Base-by-base conservation (phyloP, 768 basidiomycete genomes). In the Nidularia sp. region DNA sequence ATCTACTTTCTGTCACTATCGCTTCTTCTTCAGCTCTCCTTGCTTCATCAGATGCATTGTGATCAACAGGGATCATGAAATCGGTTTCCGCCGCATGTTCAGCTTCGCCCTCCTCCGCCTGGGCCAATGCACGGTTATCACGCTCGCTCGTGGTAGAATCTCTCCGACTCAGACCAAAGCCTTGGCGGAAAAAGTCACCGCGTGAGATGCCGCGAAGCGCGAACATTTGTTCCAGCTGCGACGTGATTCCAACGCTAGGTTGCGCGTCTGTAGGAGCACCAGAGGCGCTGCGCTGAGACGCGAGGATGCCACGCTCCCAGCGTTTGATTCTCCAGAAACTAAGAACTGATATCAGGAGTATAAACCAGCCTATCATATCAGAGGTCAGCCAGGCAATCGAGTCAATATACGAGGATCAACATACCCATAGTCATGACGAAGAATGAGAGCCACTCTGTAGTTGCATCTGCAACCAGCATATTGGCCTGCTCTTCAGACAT, bases 381-480 rank as follows among this genome's bases (percentile, higher is more conserved):
- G 44, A 48, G 39, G 43, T 52, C 22, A 55, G 35, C 22, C n/a
- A 41, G 13, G 41, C 13, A 22, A 8, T 10, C 18, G 15, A 10
- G 46, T 45, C 12, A 33, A 54, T 4, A n/a, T n/a, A n/a, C 22
- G 15, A 31, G 36, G 50, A 47, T 33, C 29, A 31, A 71, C 83
- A 41, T 56, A 85, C 85, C 85, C 46, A 93, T 72, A 34, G 88
- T 92, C 91, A 98, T 97, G 58, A 98, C 70, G 71, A 95, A 83
- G 73, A 98, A 98, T 12, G 92, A 91, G 48, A 98, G 72, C 93
- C 93, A 98, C 64, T 98, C 94, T 22, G 88, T 87, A 0, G 93
- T 90, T 22, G 85, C 78, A 66, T 88, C 81, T n/a, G 75, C 72
- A 4, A 83, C 67, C 15, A 78, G 48, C 18, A 67, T 56, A 36